A percentile compares a stretch with the other conserved stretches of the same genome.
Conservation (phyloP, 192 early-diverging fungal genomes). For the Pilobolus umbonatus region DNA sequence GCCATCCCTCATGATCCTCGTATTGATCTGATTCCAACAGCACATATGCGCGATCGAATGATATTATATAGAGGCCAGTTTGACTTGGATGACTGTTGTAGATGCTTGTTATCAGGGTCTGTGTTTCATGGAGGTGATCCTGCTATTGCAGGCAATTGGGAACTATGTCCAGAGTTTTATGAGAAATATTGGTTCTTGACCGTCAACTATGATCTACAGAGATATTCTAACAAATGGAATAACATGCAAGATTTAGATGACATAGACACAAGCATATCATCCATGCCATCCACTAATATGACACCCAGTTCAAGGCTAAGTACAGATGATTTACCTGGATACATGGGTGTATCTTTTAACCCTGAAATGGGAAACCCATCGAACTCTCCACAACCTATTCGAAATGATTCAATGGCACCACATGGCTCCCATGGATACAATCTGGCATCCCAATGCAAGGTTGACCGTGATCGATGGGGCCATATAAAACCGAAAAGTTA, state of each 20-base stretch:
- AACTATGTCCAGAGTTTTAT: constrained; percentile 28
- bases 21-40: constrained; percentile 31
- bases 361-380: too few species aligned
- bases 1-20: constrained; percentile 36
- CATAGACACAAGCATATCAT: too few species aligned
- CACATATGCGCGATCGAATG: constrained; percentile 40
- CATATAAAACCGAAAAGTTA: too few species aligned
- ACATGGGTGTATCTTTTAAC: too few species aligned
- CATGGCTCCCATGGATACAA: too few species aligned
- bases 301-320: too few species aligned
- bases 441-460: too few species aligned
- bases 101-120: constrained; percentile 13
- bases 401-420: too few species aligned
- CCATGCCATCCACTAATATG: too few species aligned
- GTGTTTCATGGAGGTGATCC: constrained; percentile 36
- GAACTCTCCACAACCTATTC: too few species aligned
- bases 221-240: constrained; percentile 6
- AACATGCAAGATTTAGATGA: background rate
- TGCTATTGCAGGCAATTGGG: constrained; percentile 25
- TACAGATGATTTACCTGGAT: too few species aligned
- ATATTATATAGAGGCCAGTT: constrained; percentile 35
- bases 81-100: constrained; percentile 37
- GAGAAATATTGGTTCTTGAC: constrained; percentile 32
- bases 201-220: constrained; percentile 21
- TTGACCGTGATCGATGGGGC: too few species aligned